Percentiles rank a stretch among this genome's conserved stretches.
phyloP scores from a whole-genome alignment of 1,284 basidiomycete species.

The Moesziomyces sp. region DNA sequence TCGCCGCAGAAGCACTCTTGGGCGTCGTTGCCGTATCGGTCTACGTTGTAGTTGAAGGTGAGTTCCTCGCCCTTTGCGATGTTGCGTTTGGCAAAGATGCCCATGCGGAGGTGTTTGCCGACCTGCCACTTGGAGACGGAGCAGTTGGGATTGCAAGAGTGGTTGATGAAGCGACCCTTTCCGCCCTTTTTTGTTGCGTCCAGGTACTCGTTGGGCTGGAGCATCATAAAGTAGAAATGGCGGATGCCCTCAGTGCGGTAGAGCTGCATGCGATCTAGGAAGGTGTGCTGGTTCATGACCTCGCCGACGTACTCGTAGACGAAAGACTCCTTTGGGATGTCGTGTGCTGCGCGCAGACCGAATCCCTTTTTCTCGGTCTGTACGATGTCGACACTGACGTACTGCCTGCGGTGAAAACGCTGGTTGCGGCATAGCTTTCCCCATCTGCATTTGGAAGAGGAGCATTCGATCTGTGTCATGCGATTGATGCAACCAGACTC shows the following conservation, averaged over 20 bases:
- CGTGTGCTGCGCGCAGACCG: conserved; percentile 81
- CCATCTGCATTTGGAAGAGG: conserved; percentile 87
- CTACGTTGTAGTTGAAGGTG: conserved; percentile 99
- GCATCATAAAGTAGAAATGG: conserved; percentile 99
- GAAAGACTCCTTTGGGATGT: conserved; percentile 81
- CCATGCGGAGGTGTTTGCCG: conserved; percentile 91
- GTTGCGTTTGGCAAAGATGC: conserved; percentile 90
- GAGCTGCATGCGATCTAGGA: conserved; percentile 91
- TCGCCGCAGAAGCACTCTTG: conserved; percentile 97
- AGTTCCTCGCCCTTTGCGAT: conserved; percentile 89
- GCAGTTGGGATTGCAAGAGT: conserved; percentile 97
- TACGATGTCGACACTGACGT: conserved; percentile 89
- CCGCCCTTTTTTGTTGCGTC: conserved; percentile 98
- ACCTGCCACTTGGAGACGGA: conserved; percentile 99
- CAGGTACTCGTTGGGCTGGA: conserved; percentile 98
- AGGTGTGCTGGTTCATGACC: conserved; percentile 86
- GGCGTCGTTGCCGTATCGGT: conserved; percentile 96
- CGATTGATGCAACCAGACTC: conserved; percentile 95
- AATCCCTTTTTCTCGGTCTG: conserved; percentile 95
- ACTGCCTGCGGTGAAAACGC: conserved; percentile 82
- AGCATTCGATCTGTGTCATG: conserved; percentile 95
- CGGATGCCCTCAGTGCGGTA: conserved; percentile 92
- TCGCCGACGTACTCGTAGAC: conserved; percentile 99
- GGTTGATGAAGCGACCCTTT: conserved; percentile 95
- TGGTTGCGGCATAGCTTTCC: conserved; percentile 87